Conservation (phyloP, 2,329 filamentous ascomycete species). For the Fusarium annulatum region DNA sequence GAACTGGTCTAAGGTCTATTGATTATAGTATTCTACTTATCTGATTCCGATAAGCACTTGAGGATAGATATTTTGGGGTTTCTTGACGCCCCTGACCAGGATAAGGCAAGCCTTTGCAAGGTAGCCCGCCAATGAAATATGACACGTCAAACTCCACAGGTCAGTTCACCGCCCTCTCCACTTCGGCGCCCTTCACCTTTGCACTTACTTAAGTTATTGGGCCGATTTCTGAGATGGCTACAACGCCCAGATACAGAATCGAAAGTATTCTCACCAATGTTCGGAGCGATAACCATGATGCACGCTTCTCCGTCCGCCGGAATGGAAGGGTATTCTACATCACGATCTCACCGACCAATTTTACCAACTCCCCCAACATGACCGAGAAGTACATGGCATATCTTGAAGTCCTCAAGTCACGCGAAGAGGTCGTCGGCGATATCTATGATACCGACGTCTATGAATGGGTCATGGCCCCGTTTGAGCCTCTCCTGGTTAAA, state of each 20-base stretch:
- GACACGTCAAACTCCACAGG: too few relatives aligned
- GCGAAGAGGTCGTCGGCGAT: conserved; percentile 22
- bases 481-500: conserved; percentile 31
- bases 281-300: not conserved
- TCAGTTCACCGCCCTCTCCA: too few relatives aligned
- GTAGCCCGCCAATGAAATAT: too few relatives aligned
- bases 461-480: conserved; percentile 32
- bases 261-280: not conserved
- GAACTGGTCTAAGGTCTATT: too few relatives aligned
- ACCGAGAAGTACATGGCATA: conserved; percentile 24
- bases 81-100: too few relatives aligned
- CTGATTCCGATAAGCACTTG: too few relatives aligned
- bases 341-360: conserved; percentile 3
- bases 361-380: conserved; percentile 28
- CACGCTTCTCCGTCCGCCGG: conserved; percentile 25
- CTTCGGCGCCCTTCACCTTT: too few relatives aligned
- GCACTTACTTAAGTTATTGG: too few relatives aligned
- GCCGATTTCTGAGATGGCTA: too few relatives aligned
- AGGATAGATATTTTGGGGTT: too few relatives aligned
- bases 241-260: conserved; percentile 4
- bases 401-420: conserved; percentile 30
- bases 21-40: too few relatives aligned
- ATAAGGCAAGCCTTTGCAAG: too few relatives aligned
- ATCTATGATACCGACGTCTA: conserved; percentile 36
- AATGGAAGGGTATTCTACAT: conserved; percentile 38